Conservation (phyloP, 208 protist genomes). For the Plasmodiophora brassicae region DNA sequence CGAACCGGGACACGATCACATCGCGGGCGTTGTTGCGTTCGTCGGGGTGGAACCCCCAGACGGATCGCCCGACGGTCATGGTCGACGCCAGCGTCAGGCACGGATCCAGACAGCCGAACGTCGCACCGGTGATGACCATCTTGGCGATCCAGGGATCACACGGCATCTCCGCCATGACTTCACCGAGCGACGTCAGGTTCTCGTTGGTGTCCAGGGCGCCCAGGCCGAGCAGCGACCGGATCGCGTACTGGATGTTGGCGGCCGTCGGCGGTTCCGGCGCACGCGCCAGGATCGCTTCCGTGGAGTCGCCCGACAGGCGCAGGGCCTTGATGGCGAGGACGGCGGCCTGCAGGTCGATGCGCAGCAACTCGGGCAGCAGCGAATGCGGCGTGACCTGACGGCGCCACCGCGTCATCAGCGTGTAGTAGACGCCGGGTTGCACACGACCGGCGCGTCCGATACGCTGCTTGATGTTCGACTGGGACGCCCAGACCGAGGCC, state of each 20-base stretch:
- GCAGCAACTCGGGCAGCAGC: neutral
- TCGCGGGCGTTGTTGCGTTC: neutral
- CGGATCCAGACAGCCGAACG: neutral
- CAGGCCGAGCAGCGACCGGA: neutral
- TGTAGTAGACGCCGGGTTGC: constrained; percentile 90
- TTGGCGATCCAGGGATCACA: neutral
- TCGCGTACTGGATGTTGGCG: neutral
- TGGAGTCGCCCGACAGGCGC: neutral
- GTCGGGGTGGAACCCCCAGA: neutral
- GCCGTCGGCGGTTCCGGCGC: neutral
- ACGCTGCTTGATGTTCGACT: constrained; percentile 94
- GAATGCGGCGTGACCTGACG: neutral
- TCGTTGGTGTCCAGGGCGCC: neutral
- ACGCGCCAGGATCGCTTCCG: neutral
- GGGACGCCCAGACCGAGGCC: constrained; percentile 90
- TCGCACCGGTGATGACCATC: neutral
- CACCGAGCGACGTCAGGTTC: neutral
- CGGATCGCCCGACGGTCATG: neutral
- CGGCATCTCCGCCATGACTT: neutral
- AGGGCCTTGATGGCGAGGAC: neutral
- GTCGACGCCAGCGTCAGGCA: neutral
- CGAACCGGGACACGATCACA: neutral
- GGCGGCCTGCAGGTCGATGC: neutral
- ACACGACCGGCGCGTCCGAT: constrained; percentile 97
- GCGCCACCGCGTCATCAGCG: constrained; percentile 58